Evolutionary conservation across 1,139 yeast genomes (phyloP).

Genomic region (Candida labiduridarum): DNA sequence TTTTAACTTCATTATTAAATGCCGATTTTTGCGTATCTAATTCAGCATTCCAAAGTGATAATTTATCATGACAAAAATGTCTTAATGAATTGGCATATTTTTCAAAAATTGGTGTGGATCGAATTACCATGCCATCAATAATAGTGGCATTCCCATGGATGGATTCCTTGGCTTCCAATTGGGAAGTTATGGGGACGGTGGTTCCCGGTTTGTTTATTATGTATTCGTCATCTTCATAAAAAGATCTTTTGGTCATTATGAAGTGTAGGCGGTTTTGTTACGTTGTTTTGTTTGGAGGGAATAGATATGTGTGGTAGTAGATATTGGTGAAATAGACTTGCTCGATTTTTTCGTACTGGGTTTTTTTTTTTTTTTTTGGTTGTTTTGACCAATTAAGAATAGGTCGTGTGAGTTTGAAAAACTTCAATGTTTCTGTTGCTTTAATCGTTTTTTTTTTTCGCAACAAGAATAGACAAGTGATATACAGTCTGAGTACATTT

Average conservation of each 20-base stretch:
- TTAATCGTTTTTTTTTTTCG: no score
- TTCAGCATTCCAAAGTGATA: constrained; percentile 43
- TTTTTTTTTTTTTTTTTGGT: no score
- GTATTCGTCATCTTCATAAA: constrained; percentile 55
- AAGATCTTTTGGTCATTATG: constrained; percentile 34
- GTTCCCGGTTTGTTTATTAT: constrained; percentile 51
- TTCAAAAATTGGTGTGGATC: constrained; percentile 51
- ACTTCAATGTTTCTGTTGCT: no score
- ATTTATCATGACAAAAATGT: constrained; percentile 37
- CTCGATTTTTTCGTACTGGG: no score
- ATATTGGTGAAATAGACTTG: no score
- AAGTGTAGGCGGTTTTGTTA: background rate
- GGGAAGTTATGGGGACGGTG: constrained; percentile 35
- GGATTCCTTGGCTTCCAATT: constrained; percentile 41
- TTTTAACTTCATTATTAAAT: constrained; percentile 38
- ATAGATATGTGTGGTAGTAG: no score
- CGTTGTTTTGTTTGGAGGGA: background rate
- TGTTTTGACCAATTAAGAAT: no score
- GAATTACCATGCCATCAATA: constrained; percentile 55
- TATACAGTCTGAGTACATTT: no score
- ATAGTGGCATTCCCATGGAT: constrained; percentile 44
- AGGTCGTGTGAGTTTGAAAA: no score
- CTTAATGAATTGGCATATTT: constrained; percentile 41
- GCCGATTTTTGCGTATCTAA: constrained; percentile 49
- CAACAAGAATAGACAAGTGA: background rate